Evolutionary conservation across 176 grass and related monocot species (phyloP), one percentile per base, ranked within the genome.

Genomic region (Microstegium vimineum): DNA sequence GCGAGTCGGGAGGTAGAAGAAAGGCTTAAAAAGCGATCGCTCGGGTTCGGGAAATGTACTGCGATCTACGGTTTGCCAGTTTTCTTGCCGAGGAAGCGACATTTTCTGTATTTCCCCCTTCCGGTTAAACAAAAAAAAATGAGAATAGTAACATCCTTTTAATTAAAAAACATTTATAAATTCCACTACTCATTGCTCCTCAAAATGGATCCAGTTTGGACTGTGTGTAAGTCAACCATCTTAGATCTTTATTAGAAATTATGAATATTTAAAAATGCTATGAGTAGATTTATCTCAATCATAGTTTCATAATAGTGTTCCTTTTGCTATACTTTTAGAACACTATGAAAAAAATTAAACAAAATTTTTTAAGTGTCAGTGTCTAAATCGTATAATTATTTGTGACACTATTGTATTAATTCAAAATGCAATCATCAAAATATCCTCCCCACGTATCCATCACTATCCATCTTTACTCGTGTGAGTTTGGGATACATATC

Each of bases 1-100:
- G 61, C 23, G 31, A 42, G 73, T 81, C 76, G 41, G 83, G 78
- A 82, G 78, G 83, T 60, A 22, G 88, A 86, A 90, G 86, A 84
- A 71, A 37, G 56, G 20, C 6, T n/a, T n/a, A 16, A 35, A 57
- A 40, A 16, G 62, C 62, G 62, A 20, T 20, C 52, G 73, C 34
- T 22, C 52, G 73, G 22, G 1, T 32, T 35, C 43, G 40, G 26
- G 12, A 9, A 79, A 79, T 49, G 25, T 0, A 31, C 27, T 0
- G 71, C 47, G 43, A 1, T 54, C 41, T 20, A 23, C 22, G 13
- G 74, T 68, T 81, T 59, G 35, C 49, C 57, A 82, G 10, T 72
- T 72, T 45, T 46, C 40, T 72, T 72, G 40, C 1, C 25, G 6
- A 71, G 5, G 46, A 70, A 38, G 65, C 27, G 70, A 43, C 13